Evolutionary conservation across 148 eudicot genomes (phyloP).

Genomic region (Nepenthes gracilis): DNA sequence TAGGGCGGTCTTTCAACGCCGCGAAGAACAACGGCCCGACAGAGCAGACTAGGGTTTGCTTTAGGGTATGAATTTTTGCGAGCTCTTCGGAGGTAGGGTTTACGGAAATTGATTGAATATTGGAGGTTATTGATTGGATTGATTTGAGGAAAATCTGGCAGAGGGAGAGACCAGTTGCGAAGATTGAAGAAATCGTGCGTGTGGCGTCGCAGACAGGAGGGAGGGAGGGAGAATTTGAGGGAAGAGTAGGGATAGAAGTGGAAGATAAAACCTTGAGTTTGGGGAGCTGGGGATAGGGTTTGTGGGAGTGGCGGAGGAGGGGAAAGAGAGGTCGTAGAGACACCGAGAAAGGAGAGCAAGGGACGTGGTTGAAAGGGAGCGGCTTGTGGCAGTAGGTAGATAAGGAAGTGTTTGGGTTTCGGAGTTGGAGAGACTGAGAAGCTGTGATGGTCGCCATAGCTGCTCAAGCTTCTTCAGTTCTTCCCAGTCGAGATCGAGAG

Average conservation of each 20-base stretch:
- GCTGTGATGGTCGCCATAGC: constrained; percentile 19
- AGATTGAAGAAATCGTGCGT: constrained; percentile 33
- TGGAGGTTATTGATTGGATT: constrained; percentile 1
- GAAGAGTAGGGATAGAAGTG: neutral
- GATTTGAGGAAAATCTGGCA: constrained; percentile 16
- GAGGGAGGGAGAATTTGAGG: constrained; percentile 5
- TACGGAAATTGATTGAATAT: constrained; percentile 7
- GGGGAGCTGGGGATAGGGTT: constrained; percentile 1
- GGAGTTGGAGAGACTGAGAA: constrained; percentile 11
- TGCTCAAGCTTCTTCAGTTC: neutral
- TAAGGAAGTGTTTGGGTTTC: constrained; percentile 9
- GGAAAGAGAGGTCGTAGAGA: constrained; percentile 2
- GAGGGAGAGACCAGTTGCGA: constrained; percentile 21
- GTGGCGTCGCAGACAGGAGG: constrained; percentile 17
- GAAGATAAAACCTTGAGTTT: constrained; percentile 8
- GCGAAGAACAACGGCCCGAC: constrained; percentile 58
- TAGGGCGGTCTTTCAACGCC: constrained; percentile 25
- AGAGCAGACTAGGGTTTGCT: constrained; percentile 16
- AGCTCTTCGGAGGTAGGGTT: constrained; percentile 13
- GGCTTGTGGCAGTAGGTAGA: constrained; percentile 1
- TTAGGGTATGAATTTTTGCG: constrained; percentile 7
- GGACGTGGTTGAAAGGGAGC: neutral
- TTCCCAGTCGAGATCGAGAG: neutral
- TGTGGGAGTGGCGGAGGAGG: constrained; percentile 9
- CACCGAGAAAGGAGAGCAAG: constrained; percentile 5